Evolutionary conservation across 108 stramenopile genomes (phyloP), one percentile per base, ranked within the genome.

Genomic region (Fragilariopsis cylindrus): DNA sequence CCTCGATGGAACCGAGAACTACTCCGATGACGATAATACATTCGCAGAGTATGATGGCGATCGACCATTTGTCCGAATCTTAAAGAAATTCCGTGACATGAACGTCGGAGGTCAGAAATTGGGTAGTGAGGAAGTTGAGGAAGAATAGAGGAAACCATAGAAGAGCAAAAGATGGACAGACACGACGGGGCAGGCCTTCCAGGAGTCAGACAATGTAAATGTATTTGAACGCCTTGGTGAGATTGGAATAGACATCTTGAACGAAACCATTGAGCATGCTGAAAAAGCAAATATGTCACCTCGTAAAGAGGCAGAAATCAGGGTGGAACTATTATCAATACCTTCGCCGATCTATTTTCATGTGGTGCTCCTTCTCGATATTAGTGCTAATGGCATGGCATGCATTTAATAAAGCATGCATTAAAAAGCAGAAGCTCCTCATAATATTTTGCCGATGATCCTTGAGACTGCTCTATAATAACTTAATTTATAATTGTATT

Each of bases 71-170:
- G 48, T 68, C 6, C 18, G 49, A 18, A 50, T 68, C 7, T 18
- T 68, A 39, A 68, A 68, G 49, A 68, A 52, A 50, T 49, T 68
- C 50, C 12, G 67, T 7, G 48, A 68, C 67, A 68, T 48, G 48
- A 68, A 68, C 21, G 67, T 18, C 15, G 67, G 21, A 16, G 67
- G 50, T 40, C 48, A 68, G 2, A 30, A 48, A 21, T 48, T 39
- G 18, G 7, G 9, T 39, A 18, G 9, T 8, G 67, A 68, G 30
- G 67, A 68, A 5, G 49, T n/a, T 45, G 67, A 16, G 6, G 65
- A 65, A 40, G 65, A 65, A 39, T 21, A 68, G 39, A 68, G 48
- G 49, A 21, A 16, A 48, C n/a, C 5, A 65, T 13, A 65, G 44
- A 46, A 46, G 47, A 48, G 18, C 46, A 5, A 65, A 16, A 65